phyloP scores from a whole-genome alignment of 306 rosid species.

The Carpinus fangiana region DNA sequence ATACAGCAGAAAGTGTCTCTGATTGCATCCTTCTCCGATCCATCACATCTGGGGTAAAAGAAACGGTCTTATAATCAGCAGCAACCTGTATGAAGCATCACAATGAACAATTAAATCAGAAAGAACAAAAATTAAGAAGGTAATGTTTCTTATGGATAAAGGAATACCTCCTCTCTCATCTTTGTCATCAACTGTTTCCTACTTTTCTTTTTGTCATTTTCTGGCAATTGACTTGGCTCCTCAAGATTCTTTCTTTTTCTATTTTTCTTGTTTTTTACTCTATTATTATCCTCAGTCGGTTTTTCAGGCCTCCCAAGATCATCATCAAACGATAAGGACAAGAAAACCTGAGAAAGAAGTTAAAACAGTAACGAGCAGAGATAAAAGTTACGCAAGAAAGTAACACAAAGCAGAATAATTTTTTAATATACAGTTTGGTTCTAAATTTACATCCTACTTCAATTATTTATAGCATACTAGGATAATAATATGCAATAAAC shows the following conservation, averaged over 20 bases:
- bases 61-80: slow-evolving; percentile 93
- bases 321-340: slow-evolving; percentile 74
- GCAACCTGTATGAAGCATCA: slow-evolving; percentile 59
- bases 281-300: slow-evolving; percentile 52
- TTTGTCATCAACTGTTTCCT: slow-evolving; percentile 59
- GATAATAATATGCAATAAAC: not conserved
- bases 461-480: not conserved
- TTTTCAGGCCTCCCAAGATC: slow-evolving; percentile 69
- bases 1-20: slow-evolving; percentile 86
- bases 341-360: slow-evolving; percentile 67
- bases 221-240: slow-evolving; percentile 54
- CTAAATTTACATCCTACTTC: not conserved
- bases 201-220: slow-evolving; percentile 68
- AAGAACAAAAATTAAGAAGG: slow-evolving; percentile 26
- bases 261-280: slow-evolving; percentile 50
- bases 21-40: slow-evolving; percentile 83
- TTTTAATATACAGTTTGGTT: not conserved
- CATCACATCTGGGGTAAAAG: slow-evolving; percentile 62
- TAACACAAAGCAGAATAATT: not conserved
- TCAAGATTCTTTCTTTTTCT: slow-evolving; percentile 68
- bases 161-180: slow-evolving; percentile 78
- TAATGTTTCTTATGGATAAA: slow-evolving; percentile 11
- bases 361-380: slow-evolving; percentile 20
- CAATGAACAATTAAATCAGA: slow-evolving; percentile 8
- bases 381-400: slow-evolving; percentile 2